Evolutionary conservation across 2,329 filamentous ascomycete genomes (phyloP).

Genomic region (Tolypocladium paradoxum): DNA sequence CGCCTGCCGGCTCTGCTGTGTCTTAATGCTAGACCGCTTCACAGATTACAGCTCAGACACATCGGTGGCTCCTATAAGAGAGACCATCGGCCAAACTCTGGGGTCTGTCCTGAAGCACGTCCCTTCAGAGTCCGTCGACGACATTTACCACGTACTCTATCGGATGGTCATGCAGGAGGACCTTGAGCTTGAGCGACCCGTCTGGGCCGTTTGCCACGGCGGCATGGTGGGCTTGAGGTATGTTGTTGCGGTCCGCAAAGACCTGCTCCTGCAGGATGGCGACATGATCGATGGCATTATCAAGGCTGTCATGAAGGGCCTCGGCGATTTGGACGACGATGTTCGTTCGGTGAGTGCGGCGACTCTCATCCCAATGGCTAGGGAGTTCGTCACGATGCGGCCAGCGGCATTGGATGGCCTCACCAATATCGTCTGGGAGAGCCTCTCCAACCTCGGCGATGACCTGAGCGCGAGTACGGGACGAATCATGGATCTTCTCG

Average conservation of each 20-base stretch:
- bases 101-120: conserved; percentile 83
- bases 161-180: conserved; percentile 88
- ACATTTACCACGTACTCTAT: conserved; percentile 75
- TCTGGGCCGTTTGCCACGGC: conserved; percentile 94
- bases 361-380: conserved; percentile 91
- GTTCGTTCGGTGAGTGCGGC: conserved; percentile 94
- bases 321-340: conserved; percentile 86
- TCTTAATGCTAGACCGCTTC: conserved; percentile 95
- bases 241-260: conserved; percentile 87
- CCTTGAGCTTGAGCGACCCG: conserved; percentile 57
- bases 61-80: conserved; percentile 88
- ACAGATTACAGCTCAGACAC: conserved; percentile 97
- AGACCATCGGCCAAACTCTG: conserved; percentile 88
- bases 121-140: conserved; percentile 65
- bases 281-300: conserved; percentile 89
- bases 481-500: conserved; percentile 95
- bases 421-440: conserved; percentile 95
- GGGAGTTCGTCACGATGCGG: conserved; percentile 83
- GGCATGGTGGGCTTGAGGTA: conserved; percentile 97
- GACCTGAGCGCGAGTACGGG: conserved; percentile 95
- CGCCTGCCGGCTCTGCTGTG: conserved; percentile 87
- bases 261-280: conserved; percentile 73
- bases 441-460: conserved; percentile 90
- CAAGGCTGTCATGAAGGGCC: conserved; percentile 84
- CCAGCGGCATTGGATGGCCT: conserved; percentile 67